These are phyloP conservation scores for Oidium heveae DNA, from an alignment of 2,329 filamentous ascomycete species.

Conservation along the genomic window DNA sequence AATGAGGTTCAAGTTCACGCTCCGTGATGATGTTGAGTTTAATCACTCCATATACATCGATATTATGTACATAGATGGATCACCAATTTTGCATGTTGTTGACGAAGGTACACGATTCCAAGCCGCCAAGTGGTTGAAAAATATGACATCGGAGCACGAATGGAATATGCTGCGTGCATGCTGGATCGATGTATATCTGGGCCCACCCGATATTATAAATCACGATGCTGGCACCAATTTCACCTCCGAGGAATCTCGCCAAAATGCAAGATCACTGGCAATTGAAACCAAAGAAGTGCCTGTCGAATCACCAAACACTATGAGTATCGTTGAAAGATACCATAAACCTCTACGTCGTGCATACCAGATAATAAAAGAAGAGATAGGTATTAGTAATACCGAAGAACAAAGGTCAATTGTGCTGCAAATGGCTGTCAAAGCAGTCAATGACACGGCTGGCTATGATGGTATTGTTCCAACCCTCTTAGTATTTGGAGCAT, in stretches of 20 bases:
- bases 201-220: not conserved
- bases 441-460: too few relatives aligned
- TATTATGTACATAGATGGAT: not conserved
- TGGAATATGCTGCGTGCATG: not conserved
- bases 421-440: not conserved
- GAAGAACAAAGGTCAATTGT: not conserved
- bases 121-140: not conserved
- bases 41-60: not conserved
- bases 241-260: not conserved
- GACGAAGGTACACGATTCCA: not conserved
- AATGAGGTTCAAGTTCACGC: not conserved
- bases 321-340: not conserved
- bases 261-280: not conserved
- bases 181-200: not conserved
- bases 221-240: not conserved
- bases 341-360: not conserved
- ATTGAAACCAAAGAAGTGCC: not conserved
- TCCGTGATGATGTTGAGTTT: not conserved
- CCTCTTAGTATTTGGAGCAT: not conserved
- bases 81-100: not conserved
- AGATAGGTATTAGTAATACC: not conserved
- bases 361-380: not conserved
- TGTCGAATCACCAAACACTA: not conserved
- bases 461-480: not conserved
- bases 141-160: not conserved